Base-by-base conservation (phyloP, 2,329 filamentous ascomycete species). In the Pyrenochaeta sp. region DNA sequence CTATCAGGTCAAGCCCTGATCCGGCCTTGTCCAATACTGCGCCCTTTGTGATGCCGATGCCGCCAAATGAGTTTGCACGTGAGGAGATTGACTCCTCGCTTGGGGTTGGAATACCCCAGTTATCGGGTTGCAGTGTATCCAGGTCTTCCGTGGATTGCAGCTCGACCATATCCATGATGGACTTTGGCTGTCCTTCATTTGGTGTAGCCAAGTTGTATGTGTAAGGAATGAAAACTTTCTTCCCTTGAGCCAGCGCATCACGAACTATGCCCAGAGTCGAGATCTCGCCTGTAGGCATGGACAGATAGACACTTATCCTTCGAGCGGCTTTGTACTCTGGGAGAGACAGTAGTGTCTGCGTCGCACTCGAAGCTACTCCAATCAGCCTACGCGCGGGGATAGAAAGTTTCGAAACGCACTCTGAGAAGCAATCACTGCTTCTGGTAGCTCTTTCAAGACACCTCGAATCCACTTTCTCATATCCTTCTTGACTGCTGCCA, bases 131-230 rank as follows among this genome's bases (percentile, higher is more conserved):
- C 47, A 97, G 77, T 17, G 82, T 82, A 52, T 90, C 83, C 69
- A 92, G 96, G 68, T 99, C 94, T 19, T 82, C 74, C 36, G 90
- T 70, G 18, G 85, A 86, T 43, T 79, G 76, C 27, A 99, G 77
- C 51, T 85, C 85, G 15, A 99, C 83, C 94, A 99, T 97, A 65
- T 96, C 91, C 94, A 99, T 99, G 40, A 94, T 81, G 11, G 89
- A 89, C 4, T 64, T 74, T 5, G 84, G 81, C 42, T 76, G 74
- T 19, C 69, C 68, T 5, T 65, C 53, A 17, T 55, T 51, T 10
- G 68, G 61, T 13, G 35, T 19, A 4, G 76, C 76, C 20, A 77
- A 77, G 59, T 80, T 85, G 73, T 94, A 86, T 38, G 96, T 86
- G 67, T 94, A 96, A 0, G 94, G 94, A 34, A 99, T 86, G 69